Conservation (phyloP, 1,284 basidiomycete genomes). For the Boletus semigastroideus region DNA sequence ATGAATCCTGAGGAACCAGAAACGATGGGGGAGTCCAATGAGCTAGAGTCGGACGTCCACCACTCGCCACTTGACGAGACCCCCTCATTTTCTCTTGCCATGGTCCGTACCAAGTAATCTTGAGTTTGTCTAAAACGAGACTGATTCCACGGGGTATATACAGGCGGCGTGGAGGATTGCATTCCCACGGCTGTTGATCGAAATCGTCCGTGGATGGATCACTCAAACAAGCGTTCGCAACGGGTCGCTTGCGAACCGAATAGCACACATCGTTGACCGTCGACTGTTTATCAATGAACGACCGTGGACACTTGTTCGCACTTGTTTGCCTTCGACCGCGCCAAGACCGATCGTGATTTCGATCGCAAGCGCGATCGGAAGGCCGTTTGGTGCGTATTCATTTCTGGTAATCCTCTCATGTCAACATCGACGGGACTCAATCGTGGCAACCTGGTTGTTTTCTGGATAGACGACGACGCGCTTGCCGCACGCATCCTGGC, state of each 20-base stretch:
- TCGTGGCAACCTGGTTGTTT: neutral
- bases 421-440: neutral
- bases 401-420: neutral
- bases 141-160: neutral
- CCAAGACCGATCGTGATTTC: slow-evolving; percentile 9
- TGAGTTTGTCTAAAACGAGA: neutral
- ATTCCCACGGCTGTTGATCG: neutral
- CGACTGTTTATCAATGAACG: neutral
- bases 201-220: slow-evolving; percentile 4
- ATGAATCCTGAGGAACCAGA: neutral
- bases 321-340: neutral
- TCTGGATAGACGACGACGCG: slow-evolving; percentile 5
- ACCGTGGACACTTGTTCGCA: slow-evolving; percentile 2
- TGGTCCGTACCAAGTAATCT: slow-evolving; percentile 9
- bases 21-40: neutral
- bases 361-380: neutral
- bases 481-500: slow-evolving; percentile 12
- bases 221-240: neutral
- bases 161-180: neutral
- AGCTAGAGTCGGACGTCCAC: neutral
- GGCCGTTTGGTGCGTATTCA: slow-evolving; percentile 16
- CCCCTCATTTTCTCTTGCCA: neutral
- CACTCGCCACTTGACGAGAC: neutral
- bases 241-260: neutral
- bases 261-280: slow-evolving; percentile 6